Evolutionary conservation across 208 protist genomes (phyloP), one percentile per base, ranked within the genome.

Genomic region (Leishmania aethiopica): DNA sequence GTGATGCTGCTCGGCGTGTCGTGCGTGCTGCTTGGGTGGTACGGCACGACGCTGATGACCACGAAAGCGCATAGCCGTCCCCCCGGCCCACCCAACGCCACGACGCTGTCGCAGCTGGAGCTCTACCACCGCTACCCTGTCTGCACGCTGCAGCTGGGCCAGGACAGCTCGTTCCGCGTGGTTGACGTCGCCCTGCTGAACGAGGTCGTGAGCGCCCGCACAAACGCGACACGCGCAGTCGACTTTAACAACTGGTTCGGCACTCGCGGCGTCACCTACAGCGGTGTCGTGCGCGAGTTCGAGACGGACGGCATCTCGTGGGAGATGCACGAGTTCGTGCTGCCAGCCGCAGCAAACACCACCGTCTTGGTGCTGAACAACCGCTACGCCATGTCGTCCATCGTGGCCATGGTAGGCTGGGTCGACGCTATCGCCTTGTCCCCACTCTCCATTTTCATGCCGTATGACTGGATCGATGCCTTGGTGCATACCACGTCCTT

Each of bases 51-150:
- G 53, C 75, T 80, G 51, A 80, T 87, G 73, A 87, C 86, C 82
- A 83, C 60, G 4, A 47, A 4, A 7, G 84, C 85, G 28, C 84
- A 87, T 57, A 94, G 90, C 78, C 78, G 92, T 5, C 60, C 91
- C 59, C 72, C 82, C 19, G 73, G n/a, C 15, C 17, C 67, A 35
- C 45, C 86, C 40, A 70, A 72, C 1, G 22, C 74, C 15, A 40
- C 45, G 10, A 3, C 80, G 66, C 71, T 85, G 55, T 72, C 82
- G 40, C 28, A 47, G 22, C 57, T 90, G 42, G 75, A 86, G n/a
- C 80, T 87, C 25, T 95, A 92, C 77, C 92, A 94, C 75, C 91
- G 84, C 35, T 96, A 96, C 60, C 92, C 92, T 1, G 88, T 96
- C 42, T 96, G 92, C 83, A 84, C 84, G 40, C 60, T 96, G 45